Percentiles rank a stretch among this genome's conserved stretches.
These are phyloP conservation scores for Neurospora sp. DNA, from an alignment of 495 filamentous ascomycete species.

Conservation along the genomic window DNA sequence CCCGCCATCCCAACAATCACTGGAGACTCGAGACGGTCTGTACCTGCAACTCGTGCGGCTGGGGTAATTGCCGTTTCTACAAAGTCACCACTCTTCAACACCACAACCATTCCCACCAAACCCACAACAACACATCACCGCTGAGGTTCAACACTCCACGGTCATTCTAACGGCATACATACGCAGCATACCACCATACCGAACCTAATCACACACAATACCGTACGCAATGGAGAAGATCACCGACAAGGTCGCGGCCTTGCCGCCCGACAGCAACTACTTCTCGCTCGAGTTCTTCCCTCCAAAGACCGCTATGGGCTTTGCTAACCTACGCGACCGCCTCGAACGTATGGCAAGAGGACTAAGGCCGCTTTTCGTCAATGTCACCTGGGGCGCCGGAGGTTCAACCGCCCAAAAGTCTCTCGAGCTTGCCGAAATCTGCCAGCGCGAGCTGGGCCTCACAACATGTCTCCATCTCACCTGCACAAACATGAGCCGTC, in stretches of 20 bases:
- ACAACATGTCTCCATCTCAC: constrained; percentile 95
- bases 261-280: constrained; percentile 73
- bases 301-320: constrained; percentile 90
- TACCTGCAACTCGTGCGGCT: neutral
- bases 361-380: constrained; percentile 86
- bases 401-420: constrained; percentile 84
- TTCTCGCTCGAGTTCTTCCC: constrained; percentile 99
- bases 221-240: constrained; percentile 67
- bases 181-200: neutral
- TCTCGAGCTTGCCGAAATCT: constrained; percentile 89
- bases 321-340: constrained; percentile 83
- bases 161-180: neutral
- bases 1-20: neutral
- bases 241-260: constrained; percentile 88
- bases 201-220: neutral
- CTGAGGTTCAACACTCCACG: neutral
- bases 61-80: neutral
- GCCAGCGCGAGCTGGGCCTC: constrained; percentile 79
- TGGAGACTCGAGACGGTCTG: neutral
- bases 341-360: constrained; percentile 91
- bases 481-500: constrained; percentile 93
- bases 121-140: neutral
- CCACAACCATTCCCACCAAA: neutral
- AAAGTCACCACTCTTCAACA: neutral
- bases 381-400: constrained; percentile 95